phyloP scores from a whole-genome alignment of 176 grass and related monocot species.

The Aegilops umbellulata region DNA sequence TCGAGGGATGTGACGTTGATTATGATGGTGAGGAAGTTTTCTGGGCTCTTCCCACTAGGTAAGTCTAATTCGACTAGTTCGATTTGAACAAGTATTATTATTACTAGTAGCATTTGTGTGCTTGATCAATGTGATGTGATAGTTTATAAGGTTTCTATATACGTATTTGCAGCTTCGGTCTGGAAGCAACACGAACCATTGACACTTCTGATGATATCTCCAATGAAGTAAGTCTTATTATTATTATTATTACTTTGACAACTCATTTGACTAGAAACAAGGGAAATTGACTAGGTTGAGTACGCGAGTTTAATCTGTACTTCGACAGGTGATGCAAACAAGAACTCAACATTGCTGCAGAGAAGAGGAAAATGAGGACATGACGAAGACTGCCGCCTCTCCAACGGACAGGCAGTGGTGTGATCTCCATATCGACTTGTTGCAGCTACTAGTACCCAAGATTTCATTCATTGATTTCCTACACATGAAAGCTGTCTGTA shows the following conservation, averaged over 20 bases:
- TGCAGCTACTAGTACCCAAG: neutral
- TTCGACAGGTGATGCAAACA: neutral
- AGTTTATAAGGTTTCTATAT: neutral
- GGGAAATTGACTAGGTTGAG: neutral
- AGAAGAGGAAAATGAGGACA: neutral
- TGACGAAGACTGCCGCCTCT: neutral
- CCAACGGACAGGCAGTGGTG: neutral
- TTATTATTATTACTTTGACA: neutral
- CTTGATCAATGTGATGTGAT: too few species aligned
- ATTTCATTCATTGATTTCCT: slow-evolving; percentile 8
- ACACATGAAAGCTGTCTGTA: neutral
- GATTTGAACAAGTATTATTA: too few species aligned
- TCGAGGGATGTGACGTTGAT: neutral
- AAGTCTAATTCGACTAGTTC: neutral
- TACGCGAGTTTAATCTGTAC: neutral
- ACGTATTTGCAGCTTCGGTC: neutral
- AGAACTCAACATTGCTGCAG: neutral
- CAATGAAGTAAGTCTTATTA: too few species aligned
- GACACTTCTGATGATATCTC: too few species aligned
- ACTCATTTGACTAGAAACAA: neutral
- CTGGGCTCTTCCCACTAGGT: neutral
- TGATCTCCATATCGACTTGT: neutral
- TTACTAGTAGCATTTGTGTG: too few species aligned
- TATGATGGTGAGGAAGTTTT: neutral
- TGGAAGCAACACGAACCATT: too few species aligned